Percentiles rank a stretch among this genome's conserved stretches.
phyloP scores from a whole-genome alignment of 345 rosid genomes.

The Rhodomyrtus tomentosa region DNA sequence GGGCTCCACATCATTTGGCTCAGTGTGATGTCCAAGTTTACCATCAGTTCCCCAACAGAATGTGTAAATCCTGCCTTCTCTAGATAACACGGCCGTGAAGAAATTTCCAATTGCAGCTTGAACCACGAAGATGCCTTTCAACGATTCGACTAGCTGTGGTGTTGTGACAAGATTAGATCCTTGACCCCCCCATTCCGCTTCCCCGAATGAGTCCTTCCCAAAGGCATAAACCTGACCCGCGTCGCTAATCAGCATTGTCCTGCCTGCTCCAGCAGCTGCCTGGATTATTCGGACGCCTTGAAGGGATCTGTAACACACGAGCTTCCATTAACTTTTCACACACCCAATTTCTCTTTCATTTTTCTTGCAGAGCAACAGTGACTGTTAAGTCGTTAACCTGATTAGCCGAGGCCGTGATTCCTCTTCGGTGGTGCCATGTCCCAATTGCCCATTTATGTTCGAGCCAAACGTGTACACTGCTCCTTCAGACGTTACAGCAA shows the following conservation, averaged over 20 bases:
- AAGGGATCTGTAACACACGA: conserved; percentile 80
- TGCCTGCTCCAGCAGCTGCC: conserved; percentile 76
- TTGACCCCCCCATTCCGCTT: conserved; percentile 47
- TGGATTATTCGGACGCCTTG: conserved; percentile 85
- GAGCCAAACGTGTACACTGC: conserved; percentile 78
- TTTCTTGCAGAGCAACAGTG: conserved; percentile 14
- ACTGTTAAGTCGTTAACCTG: conserved; percentile 52
- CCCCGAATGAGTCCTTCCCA: conserved; percentile 79
- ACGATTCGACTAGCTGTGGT: conserved; percentile 70
- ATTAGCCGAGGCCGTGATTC: conserved; percentile 70
- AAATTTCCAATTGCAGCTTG: conserved; percentile 88
- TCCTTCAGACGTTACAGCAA: conserved; percentile 70
- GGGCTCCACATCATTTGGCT: conserved; percentile 57
- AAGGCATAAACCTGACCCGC: conserved; percentile 76
- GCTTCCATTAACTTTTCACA: conserved; percentile 27
- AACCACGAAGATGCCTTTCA: conserved; percentile 73
- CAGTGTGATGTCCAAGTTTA: conserved; percentile 77
- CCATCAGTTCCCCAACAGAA: conserved; percentile 83
- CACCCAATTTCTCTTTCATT: conserved; percentile 14
- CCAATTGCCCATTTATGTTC: conserved; percentile 83
- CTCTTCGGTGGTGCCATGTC: conserved; percentile 79
- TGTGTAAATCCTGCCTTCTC: conserved; percentile 94
- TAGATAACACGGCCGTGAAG: conserved; percentile 83
- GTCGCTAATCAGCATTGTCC: conserved; percentile 93
- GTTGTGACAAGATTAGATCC: conserved; percentile 53